These are phyloP conservation scores for Effrenium voratum DNA, from an alignment of 73 alveolate species.

Conservation along the genomic window DNA sequence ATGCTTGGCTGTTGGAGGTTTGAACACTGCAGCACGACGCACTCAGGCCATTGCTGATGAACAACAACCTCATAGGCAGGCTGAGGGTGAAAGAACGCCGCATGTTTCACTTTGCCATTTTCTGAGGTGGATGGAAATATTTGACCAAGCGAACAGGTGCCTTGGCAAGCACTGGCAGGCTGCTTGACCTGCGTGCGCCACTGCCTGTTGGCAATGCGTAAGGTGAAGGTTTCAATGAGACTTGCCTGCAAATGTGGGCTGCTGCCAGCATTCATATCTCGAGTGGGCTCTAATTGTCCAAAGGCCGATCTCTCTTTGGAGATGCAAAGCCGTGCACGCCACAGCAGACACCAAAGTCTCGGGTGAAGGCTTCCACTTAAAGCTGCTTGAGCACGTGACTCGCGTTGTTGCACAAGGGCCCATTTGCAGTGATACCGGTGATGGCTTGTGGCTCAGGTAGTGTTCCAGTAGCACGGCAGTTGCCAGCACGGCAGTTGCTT, in stretches of 20 bases:
- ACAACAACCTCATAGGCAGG: constrained; percentile 66
- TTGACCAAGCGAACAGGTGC: constrained; percentile 19
- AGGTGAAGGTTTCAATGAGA: constrained; percentile 12
- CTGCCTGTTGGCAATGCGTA: too few species aligned
- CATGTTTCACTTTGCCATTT: neutral
- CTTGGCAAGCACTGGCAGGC: neutral
- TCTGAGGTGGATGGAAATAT: constrained; percentile 39
- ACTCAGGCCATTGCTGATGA: constrained; percentile 75
- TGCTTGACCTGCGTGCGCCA: neutral
- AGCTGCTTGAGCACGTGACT: neutral
- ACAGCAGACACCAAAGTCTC: neutral
- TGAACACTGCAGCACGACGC: neutral
- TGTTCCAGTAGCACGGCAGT: neutral
- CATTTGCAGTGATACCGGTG: too few species aligned
- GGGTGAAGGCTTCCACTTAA: neutral
- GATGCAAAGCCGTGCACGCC: neutral
- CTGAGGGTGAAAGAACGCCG: too few species aligned
- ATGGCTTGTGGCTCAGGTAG: neutral
- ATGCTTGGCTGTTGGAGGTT: neutral
- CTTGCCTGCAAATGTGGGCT: neutral
- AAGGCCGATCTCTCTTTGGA: neutral
- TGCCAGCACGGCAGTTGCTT: neutral
- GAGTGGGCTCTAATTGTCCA: neutral
- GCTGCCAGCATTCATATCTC: neutral
- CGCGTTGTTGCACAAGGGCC: too few species aligned